These are phyloP conservation scores for Coemansia sp. DNA, from an alignment of 192 early-diverging fungal genomes.

Conservation along the genomic window DNA sequence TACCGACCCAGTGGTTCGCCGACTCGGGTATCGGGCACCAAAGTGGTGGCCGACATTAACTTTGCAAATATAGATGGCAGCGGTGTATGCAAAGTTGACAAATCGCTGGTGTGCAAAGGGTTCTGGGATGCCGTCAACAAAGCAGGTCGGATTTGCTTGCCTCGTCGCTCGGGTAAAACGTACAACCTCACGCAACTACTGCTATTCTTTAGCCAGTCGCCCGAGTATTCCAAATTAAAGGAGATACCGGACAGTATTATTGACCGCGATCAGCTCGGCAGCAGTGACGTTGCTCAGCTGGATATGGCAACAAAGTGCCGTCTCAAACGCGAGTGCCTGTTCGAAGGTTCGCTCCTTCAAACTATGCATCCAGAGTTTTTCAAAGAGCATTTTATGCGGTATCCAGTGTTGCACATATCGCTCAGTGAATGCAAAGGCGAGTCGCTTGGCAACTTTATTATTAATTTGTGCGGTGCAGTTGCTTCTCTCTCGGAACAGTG, in stretches of 20 bases:
- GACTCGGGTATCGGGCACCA: constrained; percentile 32
- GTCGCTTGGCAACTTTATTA: constrained; percentile 10
- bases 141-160: constrained; percentile 38
- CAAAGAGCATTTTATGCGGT: constrained; percentile 37
- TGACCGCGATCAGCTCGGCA: neutral
- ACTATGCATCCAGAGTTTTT: constrained; percentile 29
- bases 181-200: constrained; percentile 47
- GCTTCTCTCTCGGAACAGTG: too few relatives aligned
- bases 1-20: constrained; percentile 43
- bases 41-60: constrained; percentile 7
- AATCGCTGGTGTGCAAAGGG: constrained; percentile 41
- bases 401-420: constrained; percentile 34
- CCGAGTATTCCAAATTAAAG: constrained; percentile 28
- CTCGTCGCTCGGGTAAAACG: constrained; percentile 42
- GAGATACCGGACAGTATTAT: constrained; percentile 26
- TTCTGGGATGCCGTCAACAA: constrained; percentile 32
- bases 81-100: constrained; percentile 49
- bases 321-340: constrained; percentile 33
- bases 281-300: constrained; percentile 3
- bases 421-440: constrained; percentile 21
- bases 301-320: constrained; percentile 23
- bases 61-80: constrained; percentile 37
- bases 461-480: neutral
- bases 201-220: constrained; percentile 36
- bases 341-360: constrained; percentile 25